A percentile compares a stretch with the other conserved stretches of the same genome.
Evolutionary conservation across 2,329 filamentous ascomycete species (phyloP).

Genomic region (Dactylonectria macrodidyma): DNA sequence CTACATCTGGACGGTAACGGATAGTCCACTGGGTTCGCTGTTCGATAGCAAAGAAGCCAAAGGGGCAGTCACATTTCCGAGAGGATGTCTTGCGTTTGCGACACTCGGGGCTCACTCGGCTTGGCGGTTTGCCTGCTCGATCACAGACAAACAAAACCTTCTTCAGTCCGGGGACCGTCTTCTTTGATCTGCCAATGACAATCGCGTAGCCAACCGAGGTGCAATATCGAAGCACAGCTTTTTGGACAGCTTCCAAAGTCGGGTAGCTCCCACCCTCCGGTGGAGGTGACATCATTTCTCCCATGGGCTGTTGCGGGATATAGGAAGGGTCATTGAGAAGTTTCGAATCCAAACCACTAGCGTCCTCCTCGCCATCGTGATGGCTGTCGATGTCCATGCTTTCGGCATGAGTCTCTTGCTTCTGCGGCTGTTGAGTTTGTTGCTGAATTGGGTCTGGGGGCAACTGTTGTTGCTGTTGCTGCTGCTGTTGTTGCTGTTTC

Average conservation of each 20-base stretch:
- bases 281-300: constrained; percentile 73
- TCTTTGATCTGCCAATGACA: constrained; percentile 78
- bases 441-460: constrained; percentile 48
- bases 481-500: constrained; percentile 52
- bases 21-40: constrained; percentile 78
- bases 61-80: constrained; percentile 78
- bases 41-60: constrained; percentile 80
- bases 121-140: constrained; percentile 74
- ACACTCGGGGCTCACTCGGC: constrained; percentile 73
- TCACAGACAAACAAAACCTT: constrained; percentile 79
- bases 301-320: constrained; percentile 69
- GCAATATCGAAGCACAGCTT: constrained; percentile 75
- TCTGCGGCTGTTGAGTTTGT: constrained; percentile 52
- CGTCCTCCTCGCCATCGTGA: constrained; percentile 62
- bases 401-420: constrained; percentile 61
- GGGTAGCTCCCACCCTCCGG: constrained; percentile 76
- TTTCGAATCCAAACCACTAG: constrained; percentile 63
- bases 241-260: constrained; percentile 75
- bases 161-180: constrained; percentile 76
- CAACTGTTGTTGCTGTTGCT: constrained; percentile 51
- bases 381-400: constrained; percentile 69
- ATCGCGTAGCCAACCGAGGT: constrained; percentile 78
- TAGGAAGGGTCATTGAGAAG: constrained; percentile 65
- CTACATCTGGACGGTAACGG: constrained; percentile 72
- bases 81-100: constrained; percentile 77